phyloP scores from a whole-genome alignment of 306 rosid genomes.

The Heteromeles arbutifolia region DNA sequence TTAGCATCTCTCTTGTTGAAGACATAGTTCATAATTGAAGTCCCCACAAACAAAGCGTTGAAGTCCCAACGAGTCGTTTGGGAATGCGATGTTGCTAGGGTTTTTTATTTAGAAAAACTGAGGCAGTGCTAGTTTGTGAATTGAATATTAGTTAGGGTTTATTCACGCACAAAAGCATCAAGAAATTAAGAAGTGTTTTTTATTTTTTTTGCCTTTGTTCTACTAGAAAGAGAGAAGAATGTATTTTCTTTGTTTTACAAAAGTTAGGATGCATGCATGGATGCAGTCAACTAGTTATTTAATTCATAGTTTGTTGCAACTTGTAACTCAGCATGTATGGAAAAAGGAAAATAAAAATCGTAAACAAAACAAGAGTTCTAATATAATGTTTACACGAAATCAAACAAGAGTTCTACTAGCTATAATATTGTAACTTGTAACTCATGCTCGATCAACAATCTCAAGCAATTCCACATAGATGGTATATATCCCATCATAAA shows the following conservation, averaged over 20 bases:
- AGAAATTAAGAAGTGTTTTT: not conserved
- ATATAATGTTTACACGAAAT: too few species aligned
- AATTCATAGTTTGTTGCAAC: not conserved
- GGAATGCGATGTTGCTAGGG: not conserved
- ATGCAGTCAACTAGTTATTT: not conserved
- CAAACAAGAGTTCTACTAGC: too few species aligned
- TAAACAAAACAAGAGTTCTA: not conserved
- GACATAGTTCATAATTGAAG: not conserved
- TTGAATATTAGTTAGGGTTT: not conserved
- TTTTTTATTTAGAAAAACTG: not conserved
- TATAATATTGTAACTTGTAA: too few species aligned
- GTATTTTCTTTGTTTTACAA: not conserved
- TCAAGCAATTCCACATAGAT: too few species aligned
- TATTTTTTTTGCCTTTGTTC: not conserved
- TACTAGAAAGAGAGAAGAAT: not conserved
- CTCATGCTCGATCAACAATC: too few species aligned
- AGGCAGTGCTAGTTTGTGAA: not conserved
- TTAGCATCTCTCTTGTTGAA: too few species aligned
- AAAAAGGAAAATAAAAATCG: not conserved
- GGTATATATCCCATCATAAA: too few species aligned
- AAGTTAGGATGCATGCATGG: not conserved
- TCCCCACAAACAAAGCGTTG: not conserved
- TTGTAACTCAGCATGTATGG: not conserved
- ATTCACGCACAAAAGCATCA: not conserved
- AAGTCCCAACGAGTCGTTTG: not conserved